Evolutionary conservation across 2,329 filamentous ascomycete genomes (phyloP).

Genomic region (Colletotrichum lindemuthianum): DNA sequence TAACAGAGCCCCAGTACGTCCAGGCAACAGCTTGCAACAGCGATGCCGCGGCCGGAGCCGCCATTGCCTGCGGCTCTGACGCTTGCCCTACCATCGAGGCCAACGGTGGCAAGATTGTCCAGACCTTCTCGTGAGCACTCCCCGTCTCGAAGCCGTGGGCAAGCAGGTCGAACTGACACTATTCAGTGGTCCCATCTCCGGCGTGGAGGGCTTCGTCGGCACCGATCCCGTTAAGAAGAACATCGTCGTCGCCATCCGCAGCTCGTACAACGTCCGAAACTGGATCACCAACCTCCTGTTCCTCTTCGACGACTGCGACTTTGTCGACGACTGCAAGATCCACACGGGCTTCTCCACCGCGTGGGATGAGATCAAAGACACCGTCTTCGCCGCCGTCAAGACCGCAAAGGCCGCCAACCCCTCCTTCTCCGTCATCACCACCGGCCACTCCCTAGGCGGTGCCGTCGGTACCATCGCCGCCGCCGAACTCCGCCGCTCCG

Average conservation of each 20-base stretch:
- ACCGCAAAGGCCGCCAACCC: conserved; percentile 58
- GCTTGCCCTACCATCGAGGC: conserved; percentile 56
- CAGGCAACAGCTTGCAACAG: conserved; percentile 65
- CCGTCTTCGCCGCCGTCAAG: conserved; percentile 55
- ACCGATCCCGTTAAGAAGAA: conserved; percentile 58
- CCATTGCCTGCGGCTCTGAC: conserved; percentile 54
- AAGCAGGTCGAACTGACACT: not conserved
- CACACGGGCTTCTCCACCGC: conserved; percentile 69
- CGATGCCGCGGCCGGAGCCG: conserved; percentile 48
- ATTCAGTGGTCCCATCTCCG: conserved; percentile 52
- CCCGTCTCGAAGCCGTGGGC: conserved; percentile 36
- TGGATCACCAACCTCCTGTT: conserved; percentile 66
- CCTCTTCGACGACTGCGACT: conserved; percentile 43
- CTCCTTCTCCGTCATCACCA: conserved; percentile 63
- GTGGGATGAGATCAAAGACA: conserved; percentile 63
- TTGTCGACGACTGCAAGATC: conserved; percentile 58
- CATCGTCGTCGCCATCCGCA: conserved; percentile 70
- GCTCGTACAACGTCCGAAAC: conserved; percentile 68
- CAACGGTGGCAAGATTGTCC: conserved; percentile 55
- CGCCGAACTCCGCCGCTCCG: conserved; percentile 62
- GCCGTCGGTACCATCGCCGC: conserved; percentile 71
- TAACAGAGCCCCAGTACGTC: conserved; percentile 47
- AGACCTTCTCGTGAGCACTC: conserved; percentile 46
- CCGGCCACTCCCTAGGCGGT: conserved; percentile 76
- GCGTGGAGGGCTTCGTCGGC: conserved; percentile 62